Percentiles rank a stretch among this genome's conserved stretches.
These are phyloP conservation scores for Leptographium lundbergii DNA, from an alignment of 2,329 filamentous ascomycete species.

Conservation along the genomic window DNA sequence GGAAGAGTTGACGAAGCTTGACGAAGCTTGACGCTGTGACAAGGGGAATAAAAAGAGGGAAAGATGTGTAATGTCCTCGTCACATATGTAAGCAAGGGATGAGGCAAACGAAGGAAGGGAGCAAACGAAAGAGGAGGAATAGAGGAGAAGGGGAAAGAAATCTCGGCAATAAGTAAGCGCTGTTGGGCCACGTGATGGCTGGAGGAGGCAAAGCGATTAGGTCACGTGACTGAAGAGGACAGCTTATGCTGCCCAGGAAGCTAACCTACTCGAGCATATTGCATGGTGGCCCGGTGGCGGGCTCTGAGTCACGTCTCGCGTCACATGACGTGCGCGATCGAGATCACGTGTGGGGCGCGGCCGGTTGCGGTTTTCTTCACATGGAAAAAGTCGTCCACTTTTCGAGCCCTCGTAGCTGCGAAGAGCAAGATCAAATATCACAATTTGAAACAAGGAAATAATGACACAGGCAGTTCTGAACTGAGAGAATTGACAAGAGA, in stretches of 20 bases:
- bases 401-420: too few species aligned
- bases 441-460: neutral
- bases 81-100: neutral
- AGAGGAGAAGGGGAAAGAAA: neutral
- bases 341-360: too few species aligned
- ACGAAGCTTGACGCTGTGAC: neutral
- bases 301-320: neutral
- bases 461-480: too few species aligned
- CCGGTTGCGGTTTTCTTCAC: too few species aligned
- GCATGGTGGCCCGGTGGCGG: too few species aligned
- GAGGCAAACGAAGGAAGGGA: neutral
- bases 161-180: neutral
- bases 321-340: too few species aligned
- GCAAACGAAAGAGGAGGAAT: neutral
- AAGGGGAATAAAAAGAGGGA: neutral
- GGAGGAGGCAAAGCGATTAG: neutral
- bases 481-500: too few species aligned
- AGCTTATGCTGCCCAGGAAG: too few species aligned
- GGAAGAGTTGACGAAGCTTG: too few species aligned
- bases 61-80: neutral
- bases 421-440: too few species aligned
- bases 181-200: neutral
- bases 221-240: neutral
- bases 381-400: too few species aligned
- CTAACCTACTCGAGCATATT: neutral